Percentiles rank a stretch among this genome's conserved stretches.
Conservation (phyloP, 768 basidiomycete species). For the Daedaleopsis sinensis region DNA sequence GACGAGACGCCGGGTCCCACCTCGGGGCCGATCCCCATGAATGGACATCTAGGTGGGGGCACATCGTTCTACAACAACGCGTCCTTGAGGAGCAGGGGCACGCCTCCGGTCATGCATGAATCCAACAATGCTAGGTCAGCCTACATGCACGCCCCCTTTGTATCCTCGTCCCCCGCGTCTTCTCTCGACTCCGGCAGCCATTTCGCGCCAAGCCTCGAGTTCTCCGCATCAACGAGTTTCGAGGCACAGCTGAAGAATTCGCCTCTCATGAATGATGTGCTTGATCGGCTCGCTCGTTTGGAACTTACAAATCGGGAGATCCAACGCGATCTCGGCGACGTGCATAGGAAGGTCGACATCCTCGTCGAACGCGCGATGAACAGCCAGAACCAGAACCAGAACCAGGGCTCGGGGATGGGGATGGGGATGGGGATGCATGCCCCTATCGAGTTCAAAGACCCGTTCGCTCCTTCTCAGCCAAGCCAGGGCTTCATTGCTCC, state of each 20-base stretch:
- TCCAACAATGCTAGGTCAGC: constrained; percentile 39
- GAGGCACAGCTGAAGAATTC: constrained; percentile 78
- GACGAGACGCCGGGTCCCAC: constrained; percentile 48
- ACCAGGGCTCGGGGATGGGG: neutral
- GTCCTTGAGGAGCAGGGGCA: constrained; percentile 43
- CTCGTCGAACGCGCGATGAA: constrained; percentile 64
- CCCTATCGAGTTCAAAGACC: constrained; percentile 80
- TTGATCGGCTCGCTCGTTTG: constrained; percentile 73
- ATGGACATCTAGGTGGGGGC: constrained; percentile 29
- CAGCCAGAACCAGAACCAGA: neutral
- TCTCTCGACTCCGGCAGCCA: constrained; percentile 78
- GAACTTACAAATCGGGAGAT: constrained; percentile 73
- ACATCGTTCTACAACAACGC: constrained; percentile 42
- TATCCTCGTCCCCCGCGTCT: constrained; percentile 76
- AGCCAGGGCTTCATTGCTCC: constrained; percentile 16
- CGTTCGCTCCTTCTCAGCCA: constrained; percentile 56
- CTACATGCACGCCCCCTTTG: constrained; percentile 48
- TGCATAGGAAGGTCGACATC: constrained; percentile 77
- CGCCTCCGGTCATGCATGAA: constrained; percentile 49
- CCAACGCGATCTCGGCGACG: constrained; percentile 71
- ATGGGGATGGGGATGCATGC: constrained; percentile 9
- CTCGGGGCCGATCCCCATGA: constrained; percentile 30
- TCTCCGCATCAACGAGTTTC: constrained; percentile 44
- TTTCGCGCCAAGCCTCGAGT: constrained; percentile 51
- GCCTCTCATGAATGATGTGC: constrained; percentile 72